Evolutionary conservation across 805 yeast species (phyloP).

Genomic region (Ogataea corticis): DNA sequence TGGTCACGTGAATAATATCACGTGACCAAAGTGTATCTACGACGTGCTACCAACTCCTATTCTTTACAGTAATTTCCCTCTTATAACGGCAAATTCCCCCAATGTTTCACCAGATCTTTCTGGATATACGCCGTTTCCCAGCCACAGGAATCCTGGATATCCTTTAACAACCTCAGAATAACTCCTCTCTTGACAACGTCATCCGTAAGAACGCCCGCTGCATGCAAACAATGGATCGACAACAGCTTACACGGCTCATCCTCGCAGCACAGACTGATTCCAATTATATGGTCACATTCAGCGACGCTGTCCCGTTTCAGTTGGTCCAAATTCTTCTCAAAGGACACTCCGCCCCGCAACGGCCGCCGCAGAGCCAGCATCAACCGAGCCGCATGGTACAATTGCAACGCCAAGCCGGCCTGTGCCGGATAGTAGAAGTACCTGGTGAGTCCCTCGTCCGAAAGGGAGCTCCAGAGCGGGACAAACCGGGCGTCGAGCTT

Average conservation of each 20-base stretch:
- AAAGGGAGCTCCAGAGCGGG: constrained; percentile 11
- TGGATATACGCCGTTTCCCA: constrained; percentile 11
- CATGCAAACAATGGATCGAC: constrained; percentile 14
- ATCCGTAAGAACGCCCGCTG: constrained; percentile 13
- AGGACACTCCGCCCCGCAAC: not conserved
- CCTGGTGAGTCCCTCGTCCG: constrained; percentile 7
- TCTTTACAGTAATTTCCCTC: no score
- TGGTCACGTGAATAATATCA: not conserved
- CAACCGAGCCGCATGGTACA: constrained; percentile 13
- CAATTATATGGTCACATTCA: constrained; percentile 14
- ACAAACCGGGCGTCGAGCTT: constrained; percentile 10
- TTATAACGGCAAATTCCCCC: no score
- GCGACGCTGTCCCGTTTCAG: not conserved
- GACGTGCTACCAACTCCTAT: no score
- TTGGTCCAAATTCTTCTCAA: constrained; percentile 2
- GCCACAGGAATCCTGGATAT: constrained; percentile 10
- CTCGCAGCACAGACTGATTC: constrained; percentile 15
- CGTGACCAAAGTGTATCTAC: not conserved
- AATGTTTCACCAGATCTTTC: constrained; percentile 3
- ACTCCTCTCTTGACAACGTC: constrained; percentile 6
- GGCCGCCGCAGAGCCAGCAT: constrained; percentile 10
- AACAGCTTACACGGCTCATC: constrained; percentile 13
- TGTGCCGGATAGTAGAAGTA: constrained; percentile 11
- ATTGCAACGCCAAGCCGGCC: constrained; percentile 15
- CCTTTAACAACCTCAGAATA: constrained; percentile 4